These are phyloP conservation scores for Termitomyces sp. DNA, from an alignment of 1,284 basidiomycete species.

Conservation along the genomic window DNA sequence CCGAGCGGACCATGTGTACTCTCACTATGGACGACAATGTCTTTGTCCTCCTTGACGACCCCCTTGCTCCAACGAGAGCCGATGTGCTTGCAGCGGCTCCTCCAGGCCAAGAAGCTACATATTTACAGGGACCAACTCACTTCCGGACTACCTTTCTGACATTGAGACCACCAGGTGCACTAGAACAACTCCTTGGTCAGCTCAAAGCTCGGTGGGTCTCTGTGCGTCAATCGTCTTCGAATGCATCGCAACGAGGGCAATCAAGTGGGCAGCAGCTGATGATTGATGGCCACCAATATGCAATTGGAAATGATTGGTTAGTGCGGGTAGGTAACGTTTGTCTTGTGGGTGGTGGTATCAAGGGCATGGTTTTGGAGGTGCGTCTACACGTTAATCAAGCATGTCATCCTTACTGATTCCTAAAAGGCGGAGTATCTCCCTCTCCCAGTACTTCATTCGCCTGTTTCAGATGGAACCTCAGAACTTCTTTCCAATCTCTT, in stretches of 20 bases:
- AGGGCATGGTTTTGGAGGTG: slow-evolving; percentile 78
- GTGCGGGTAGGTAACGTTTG: slow-evolving; percentile 75
- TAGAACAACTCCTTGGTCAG: slow-evolving; percentile 68
- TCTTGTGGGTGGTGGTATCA: slow-evolving; percentile 64
- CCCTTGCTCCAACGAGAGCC: slow-evolving; percentile 56
- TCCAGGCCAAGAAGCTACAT: slow-evolving; percentile 34
- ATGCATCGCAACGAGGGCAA: slow-evolving; percentile 41
- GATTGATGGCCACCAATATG: slow-evolving; percentile 64
- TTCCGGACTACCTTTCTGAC: slow-evolving; percentile 73
- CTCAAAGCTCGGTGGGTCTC: slow-evolving; percentile 70
- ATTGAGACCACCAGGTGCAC: slow-evolving; percentile 59
- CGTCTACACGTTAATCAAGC: slow-evolving; percentile 14
- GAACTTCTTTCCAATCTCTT: slow-evolving; percentile 69
- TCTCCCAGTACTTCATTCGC: slow-evolving; percentile 56
- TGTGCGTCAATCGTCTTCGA: slow-evolving; percentile 50
- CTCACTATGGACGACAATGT: slow-evolving; percentile 74
- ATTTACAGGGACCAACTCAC: slow-evolving; percentile 51
- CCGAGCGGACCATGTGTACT: slow-evolving; percentile 65
- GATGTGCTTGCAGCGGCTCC: slow-evolving; percentile 48
- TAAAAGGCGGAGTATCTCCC: slow-evolving; percentile 72
- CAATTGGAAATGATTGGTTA: slow-evolving; percentile 74
- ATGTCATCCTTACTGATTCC: neutral
- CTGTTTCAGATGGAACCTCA: slow-evolving; percentile 57
- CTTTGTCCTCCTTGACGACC: slow-evolving; percentile 73
- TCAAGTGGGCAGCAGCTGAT: slow-evolving; percentile 55